Base-by-base conservation (phyloP, 208 protist genomes). In the Acanthamoeba healyi region DNA sequence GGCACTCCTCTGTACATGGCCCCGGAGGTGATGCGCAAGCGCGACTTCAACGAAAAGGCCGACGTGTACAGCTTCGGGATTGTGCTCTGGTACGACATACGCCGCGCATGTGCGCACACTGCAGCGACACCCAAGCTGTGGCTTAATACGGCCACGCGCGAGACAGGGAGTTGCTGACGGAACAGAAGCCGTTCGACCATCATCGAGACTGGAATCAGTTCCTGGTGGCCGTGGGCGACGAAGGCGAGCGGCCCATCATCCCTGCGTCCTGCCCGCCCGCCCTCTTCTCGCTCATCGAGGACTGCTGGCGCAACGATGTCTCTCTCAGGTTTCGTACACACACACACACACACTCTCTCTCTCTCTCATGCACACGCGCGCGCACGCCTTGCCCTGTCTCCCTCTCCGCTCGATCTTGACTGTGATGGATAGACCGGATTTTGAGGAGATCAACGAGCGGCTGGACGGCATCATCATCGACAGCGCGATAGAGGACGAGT, bases 31-130 rank as follows among this genome's bases (percentile, higher is more conserved):
- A 91, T 91, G 84, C 56, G 58, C 49, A 72, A 72, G 58, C 46
- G 84, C 6, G 84, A 91, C 15, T 91, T 51, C 84, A 91, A 91
- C 56, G 84, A 91, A 72, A 91, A 86, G 77, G 46, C 77, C n/a
- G 77, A 86, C 34, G 77, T 86, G 10, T 86, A 86, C 77, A 61
- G 44, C 77, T 86, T 86, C 22, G 77, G 77, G 1, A 86, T 86
- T 44, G 46, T 86, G 0, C 46, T 86, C 7, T 86, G 77, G 84
- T 63, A 91, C 26, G 0, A 22, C 49, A 54, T 19, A 54, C 49
- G 22, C 49, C 49, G 22, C 22, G 19, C 54, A 22, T 24, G 26
- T 22, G n/a, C 51, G 51, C 51, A 58, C 54, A 61, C 54, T 17
- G 51, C 51, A 56, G 1, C 12, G 51, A 1, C 51, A 56, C 49